Evolutionary conservation across 495 filamentous ascomycete genomes (phyloP), one percentile per base, ranked within the genome.

Genomic region (Parathielavia appendiculata): DNA sequence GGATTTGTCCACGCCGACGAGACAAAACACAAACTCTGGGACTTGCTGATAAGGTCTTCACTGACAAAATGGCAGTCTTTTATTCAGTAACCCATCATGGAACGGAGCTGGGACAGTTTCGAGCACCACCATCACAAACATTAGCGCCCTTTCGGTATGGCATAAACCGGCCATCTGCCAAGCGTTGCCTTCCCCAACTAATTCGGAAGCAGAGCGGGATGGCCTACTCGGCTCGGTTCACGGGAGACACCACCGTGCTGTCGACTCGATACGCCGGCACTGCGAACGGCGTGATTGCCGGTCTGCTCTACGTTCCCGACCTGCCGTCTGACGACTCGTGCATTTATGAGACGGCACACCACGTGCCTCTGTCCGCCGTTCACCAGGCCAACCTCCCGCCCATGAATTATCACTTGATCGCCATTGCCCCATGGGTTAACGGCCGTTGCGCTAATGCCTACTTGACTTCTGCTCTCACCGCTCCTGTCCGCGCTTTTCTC

Each of bases 361-460:
- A 81, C 58, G 75, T 96, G 13, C 90, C 92, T 0, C 40, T 66
- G n/a, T 91, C 90, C 69, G 89, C 83, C 43, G 92, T 88, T 13
- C 81, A 87, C 20, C 76, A 80, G 58, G 69, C 76, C 50, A 83
- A 93, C 64, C 80, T 96, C 4, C 85, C 87, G 1, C 76, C 82
- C 5, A 78, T 85, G n/a, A 81, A 82, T 69, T 74, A 80, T 45
- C 73, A 77, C 54, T 70, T 79, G n/a, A 81, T 96, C 41, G 92
- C 84, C 19, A 71, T 96, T n/a, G 91, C 87, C 10, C 92, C 92
- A n/a, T 97, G 92, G 92, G 76, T 92, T 35, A 86, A 76, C 44
- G 73, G 71, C 2, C 70, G 81, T 20, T 97, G 92, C 60, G 84
- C 87, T 10, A 69, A 75, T 43, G 79, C 82, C 35, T 96, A 88